Evolutionary conservation across 768 basidiomycete genomes (phyloP).

Genomic region (Lactifluus subvellereus): DNA sequence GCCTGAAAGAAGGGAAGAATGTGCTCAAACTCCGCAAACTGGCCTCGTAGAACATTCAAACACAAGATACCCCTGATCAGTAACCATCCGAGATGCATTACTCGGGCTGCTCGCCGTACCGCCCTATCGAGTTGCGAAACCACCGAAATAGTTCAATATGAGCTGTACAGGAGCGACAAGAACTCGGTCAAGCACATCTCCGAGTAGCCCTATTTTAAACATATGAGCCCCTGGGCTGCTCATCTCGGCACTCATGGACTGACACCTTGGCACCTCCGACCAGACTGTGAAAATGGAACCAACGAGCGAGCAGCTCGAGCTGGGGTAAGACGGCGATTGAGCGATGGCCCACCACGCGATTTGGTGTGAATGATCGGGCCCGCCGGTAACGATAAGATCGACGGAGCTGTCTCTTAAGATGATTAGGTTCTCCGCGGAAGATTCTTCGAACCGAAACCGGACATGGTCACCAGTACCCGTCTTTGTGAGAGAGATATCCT

Average conservation of each 20-base stretch:
- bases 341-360: neutral
- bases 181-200: slow-evolving; percentile 64
- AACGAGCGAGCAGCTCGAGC: slow-evolving; percentile 35
- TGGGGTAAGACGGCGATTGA: slow-evolving; percentile 27
- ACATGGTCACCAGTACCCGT: neutral
- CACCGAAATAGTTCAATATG: no score
- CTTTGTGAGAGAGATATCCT: neutral
- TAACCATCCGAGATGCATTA: no score
- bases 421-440: slow-evolving; percentile 49
- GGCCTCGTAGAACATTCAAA: no score
- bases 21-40: no score
- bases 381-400: neutral
- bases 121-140: slow-evolving; percentile 46
- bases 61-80: no score
- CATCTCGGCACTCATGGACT: no score
- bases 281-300: slow-evolving; percentile 35
- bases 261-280: no score
- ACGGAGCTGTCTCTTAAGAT: slow-evolving; percentile 41
- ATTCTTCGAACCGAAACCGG: neutral
- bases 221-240: neutral
- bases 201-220: slow-evolving; percentile 38
- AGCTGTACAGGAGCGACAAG: slow-evolving; percentile 37
- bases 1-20: no score
- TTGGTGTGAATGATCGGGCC: neutral
- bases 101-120: slow-evolving; percentile 33